phyloP scores from a whole-genome alignment of 1,284 basidiomycete genomes.

The Ceratobasidium sp. region DNA sequence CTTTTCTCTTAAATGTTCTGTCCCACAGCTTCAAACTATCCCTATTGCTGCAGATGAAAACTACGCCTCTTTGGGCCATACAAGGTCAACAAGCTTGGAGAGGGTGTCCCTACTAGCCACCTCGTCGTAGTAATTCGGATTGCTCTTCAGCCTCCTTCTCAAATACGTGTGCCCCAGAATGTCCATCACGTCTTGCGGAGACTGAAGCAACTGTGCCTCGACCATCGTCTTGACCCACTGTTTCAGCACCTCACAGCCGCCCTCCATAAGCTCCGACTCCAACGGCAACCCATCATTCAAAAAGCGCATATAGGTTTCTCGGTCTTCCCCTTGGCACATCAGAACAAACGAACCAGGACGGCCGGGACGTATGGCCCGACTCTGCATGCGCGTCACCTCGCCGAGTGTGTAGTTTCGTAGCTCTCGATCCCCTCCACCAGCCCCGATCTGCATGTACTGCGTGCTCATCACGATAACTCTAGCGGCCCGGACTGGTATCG shows the following conservation, averaged over 20 bases:
- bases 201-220: conserved; percentile 58
- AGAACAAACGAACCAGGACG: conserved; percentile 78
- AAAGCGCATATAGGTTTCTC: conserved; percentile 82
- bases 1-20: not conserved
- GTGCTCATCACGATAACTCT: conserved; percentile 93
- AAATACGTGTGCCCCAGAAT: conserved; percentile 85
- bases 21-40: not conserved
- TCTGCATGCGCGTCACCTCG: conserved; percentile 93
- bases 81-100: conserved; percentile 75
- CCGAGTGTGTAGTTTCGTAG: conserved; percentile 81
- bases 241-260: conserved; percentile 58
- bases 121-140: conserved; percentile 87
- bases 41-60: conserved; percentile 50
- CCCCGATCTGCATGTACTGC: conserved; percentile 74
- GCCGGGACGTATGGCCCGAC: conserved; percentile 76
- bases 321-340: conserved; percentile 87
- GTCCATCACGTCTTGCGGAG: conserved; percentile 79
- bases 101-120: conserved; percentile 63
- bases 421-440: conserved; percentile 65
- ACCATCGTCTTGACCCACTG: conserved; percentile 65
- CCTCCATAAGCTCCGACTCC: conserved; percentile 80
- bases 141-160: conserved; percentile 73
- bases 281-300: conserved; percentile 88
- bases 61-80: conserved; percentile 51
- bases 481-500: conserved; percentile 79